Conservation (phyloP, 805 yeast species). For the Grigorovia jiainica region DNA sequence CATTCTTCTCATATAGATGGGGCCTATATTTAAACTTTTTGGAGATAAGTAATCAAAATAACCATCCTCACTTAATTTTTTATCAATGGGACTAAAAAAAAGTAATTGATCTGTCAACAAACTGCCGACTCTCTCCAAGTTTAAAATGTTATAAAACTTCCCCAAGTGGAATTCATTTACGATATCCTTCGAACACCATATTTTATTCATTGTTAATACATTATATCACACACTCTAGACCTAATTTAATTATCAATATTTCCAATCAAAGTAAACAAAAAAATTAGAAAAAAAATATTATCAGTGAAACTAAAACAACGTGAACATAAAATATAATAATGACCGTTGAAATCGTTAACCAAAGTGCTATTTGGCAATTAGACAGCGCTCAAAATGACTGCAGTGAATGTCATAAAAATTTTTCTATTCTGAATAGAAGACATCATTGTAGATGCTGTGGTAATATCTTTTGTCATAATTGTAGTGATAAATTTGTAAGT, state of each 20-base stretch:
- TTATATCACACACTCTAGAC: too few species aligned
- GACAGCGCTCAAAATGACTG: conserved; percentile 31
- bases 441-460: conserved; percentile 70
- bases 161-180: neutral
- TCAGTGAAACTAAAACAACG: too few species aligned
- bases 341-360: conserved; percentile 3
- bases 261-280: neutral
- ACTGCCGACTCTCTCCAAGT: neutral
- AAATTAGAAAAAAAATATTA: neutral
- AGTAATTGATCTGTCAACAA: conserved; percentile 42
- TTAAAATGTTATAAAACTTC: neutral
- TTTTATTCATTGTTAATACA: neutral
- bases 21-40: conserved; percentile 9
- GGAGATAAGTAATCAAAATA: conserved; percentile 77
- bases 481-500: conserved; percentile 20
- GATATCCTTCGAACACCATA: neutral
- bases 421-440: conserved; percentile 44
- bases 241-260: neutral
- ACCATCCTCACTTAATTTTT: conserved; percentile 56
- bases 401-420: conserved; percentile 36
- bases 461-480: conserved; percentile 45
- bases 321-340: neutral
- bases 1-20: conserved; percentile 41
- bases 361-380: conserved; percentile 26
- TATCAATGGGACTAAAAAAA: conserved; percentile 51